A percentile compares a stretch with the other conserved stretches of the same genome.
phyloP scores from a whole-genome alignment of 257 asterid species.

The Solanum ossicruentum region DNA sequence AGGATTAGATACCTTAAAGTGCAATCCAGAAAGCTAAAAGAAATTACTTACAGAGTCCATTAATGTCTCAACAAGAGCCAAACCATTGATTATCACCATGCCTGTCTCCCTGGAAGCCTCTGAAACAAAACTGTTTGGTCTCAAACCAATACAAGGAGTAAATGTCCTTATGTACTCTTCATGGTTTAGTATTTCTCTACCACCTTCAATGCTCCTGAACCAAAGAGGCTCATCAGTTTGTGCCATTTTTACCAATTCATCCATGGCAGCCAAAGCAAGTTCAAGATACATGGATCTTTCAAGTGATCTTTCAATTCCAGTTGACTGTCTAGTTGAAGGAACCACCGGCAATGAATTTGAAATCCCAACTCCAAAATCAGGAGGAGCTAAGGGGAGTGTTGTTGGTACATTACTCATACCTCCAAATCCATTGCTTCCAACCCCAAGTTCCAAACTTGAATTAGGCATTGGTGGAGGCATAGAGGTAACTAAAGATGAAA shows the following conservation, averaged over 20 bases:
- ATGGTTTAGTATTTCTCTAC: slow-evolving; percentile 29
- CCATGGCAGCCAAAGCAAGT: slow-evolving; percentile 85
- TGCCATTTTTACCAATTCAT: slow-evolving; percentile 70
- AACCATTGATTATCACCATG: slow-evolving; percentile 34
- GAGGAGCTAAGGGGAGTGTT: slow-evolving; percentile 24
- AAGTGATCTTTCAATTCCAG: slow-evolving; percentile 33
- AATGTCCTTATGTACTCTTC: slow-evolving; percentile 34
- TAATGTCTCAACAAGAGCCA: slow-evolving; percentile 50
- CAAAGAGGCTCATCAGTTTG: slow-evolving; percentile 70
- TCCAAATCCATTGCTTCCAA: slow-evolving; percentile 50
- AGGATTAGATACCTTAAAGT: neutral
- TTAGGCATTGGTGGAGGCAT: slow-evolving; percentile 34
- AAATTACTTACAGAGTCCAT: slow-evolving; percentile 41
- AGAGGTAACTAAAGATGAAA: slow-evolving; percentile 13
- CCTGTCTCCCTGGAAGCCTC: slow-evolving; percentile 50
- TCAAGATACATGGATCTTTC: slow-evolving; percentile 82
- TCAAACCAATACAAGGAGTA: slow-evolving; percentile 36
- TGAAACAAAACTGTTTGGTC: slow-evolving; percentile 30
- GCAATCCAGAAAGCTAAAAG: neutral
- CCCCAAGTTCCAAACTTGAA: slow-evolving; percentile 65
- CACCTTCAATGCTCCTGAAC: slow-evolving; percentile 50
- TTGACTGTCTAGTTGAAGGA: slow-evolving; percentile 6
- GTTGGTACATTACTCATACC: slow-evolving; percentile 16
- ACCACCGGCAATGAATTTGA: slow-evolving; percentile 19
- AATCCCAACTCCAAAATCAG: slow-evolving; percentile 37